Base-by-base conservation (phyloP, 345 rosid genomes). In the Microcos paniculata region DNA sequence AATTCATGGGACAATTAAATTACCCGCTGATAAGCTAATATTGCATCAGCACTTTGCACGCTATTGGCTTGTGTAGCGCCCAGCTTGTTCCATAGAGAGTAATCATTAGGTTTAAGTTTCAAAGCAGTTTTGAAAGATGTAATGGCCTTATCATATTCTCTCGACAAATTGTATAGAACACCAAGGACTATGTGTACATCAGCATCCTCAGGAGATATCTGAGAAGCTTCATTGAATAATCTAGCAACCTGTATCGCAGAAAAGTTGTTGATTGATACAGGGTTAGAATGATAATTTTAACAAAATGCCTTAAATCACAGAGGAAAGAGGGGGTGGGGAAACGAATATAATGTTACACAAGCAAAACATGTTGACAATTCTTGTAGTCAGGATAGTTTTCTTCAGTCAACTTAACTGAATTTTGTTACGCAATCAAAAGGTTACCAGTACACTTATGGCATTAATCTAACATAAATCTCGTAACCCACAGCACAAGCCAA, bases 31-130 rank as follows among this genome's bases (percentile, higher is more conserved):
- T 96, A 96, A 73, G 99, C 99, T 77, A 85, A 82, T 83, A 96
- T 96, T 62, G 99, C 99, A 89, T 96, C 98, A 56, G 97, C 90
- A 88, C 99, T 92, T 82, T 94, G 98, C 78, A 94, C 93, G 80
- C 99, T 96, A 83, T 96, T 96, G 73, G 98, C 99, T 84, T 94
- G 97, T 58, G 99, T 96, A 31, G 99, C 99, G 43, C 99, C 98
- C 49, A 94, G 94, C 83, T 96, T 94, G 86, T 96, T 96, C 99
- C 99, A 96, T 19, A 96, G 96, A 30, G 99, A 96, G 84, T 96
- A 96, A 84, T 96, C 99, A 62, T 86, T 87, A 83, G 99, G 99
- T 85, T 90, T 92, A 73, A 96, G 92, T 80, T 92, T 82, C 74
- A 96, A 81, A 31, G 99, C 97, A 21, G 84, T 90, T 82, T 88